Evolutionary conservation across 2,329 filamentous ascomycete species (phyloP).

Genomic region (Eurotiales sp.): DNA sequence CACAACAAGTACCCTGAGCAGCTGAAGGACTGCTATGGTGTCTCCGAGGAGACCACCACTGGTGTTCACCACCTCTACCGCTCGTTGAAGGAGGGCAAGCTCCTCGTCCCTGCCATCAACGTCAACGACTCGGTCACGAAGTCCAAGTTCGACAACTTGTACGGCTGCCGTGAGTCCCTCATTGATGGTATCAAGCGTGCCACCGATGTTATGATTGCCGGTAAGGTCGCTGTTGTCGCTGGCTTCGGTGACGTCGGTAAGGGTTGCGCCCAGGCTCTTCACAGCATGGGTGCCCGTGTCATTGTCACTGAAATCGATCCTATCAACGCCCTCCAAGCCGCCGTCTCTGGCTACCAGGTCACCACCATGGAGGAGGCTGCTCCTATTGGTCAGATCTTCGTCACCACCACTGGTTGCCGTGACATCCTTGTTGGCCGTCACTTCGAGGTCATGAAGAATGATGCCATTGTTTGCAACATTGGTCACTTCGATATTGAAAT

Average conservation of each 20-base stretch:
- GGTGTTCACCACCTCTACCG: constrained; percentile 99
- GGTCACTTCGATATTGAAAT: constrained; percentile 99
- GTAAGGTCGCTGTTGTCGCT: constrained; percentile 96
- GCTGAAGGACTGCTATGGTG: constrained; percentile 97
- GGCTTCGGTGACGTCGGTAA: constrained; percentile 99
- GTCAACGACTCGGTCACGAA: constrained; percentile 99
- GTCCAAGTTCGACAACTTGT: constrained; percentile 99
- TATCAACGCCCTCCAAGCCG: constrained; percentile 99
- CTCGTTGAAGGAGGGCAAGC: constrained; percentile 87
- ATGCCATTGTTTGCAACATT: constrained; percentile 99
- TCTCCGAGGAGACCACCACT: constrained; percentile 99
- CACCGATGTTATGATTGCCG: constrained; percentile 99
- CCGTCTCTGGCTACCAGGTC: constrained; percentile 95
- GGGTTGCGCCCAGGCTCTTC: constrained; percentile 93
- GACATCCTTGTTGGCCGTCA: constrained; percentile 90
- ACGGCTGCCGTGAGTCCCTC: constrained; percentile 98
- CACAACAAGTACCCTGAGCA: constrained; percentile 98
- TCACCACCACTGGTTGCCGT: constrained; percentile 98
- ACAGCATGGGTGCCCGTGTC: constrained; percentile 95
- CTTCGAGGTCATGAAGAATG: constrained; percentile 94
- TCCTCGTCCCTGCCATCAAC: constrained; percentile 94
- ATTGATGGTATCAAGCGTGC: constrained; percentile 99
- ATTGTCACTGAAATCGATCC: constrained; percentile 96
- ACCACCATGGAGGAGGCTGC: constrained; percentile 97
- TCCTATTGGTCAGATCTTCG: constrained; percentile 87